Percentiles rank a stretch among this genome's conserved stretches.
Evolutionary conservation across 2,329 filamentous ascomycete species (phyloP).

Genomic region (Epichloe bromicola): DNA sequence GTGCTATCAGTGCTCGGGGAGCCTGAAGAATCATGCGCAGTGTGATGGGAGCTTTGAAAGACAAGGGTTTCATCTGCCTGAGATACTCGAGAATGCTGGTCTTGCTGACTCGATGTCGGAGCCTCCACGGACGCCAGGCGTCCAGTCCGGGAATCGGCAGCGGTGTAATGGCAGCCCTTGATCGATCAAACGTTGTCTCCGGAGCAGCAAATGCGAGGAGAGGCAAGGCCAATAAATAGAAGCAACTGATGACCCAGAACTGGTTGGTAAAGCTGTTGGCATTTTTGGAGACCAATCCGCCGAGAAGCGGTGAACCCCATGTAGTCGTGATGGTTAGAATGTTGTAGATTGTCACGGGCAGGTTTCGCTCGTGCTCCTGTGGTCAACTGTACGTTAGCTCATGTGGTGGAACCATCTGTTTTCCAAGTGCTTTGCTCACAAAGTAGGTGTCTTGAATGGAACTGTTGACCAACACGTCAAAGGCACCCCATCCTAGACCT

Average conservation of each 20-base stretch:
- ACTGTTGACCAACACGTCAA: conserved; percentile 38
- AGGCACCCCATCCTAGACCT: conserved; percentile 45
- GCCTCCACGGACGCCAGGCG: conserved; percentile 11
- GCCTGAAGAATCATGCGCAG: conserved; percentile 27
- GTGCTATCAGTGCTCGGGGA: conserved; percentile 34
- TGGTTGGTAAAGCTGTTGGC: conserved; percentile 30
- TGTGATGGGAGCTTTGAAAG: conserved; percentile 21
- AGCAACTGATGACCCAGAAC: conserved; percentile 37
- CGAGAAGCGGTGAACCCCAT: conserved; percentile 41
- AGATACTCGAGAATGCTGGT: conserved; percentile 25
- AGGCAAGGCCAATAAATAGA: conserved; percentile 33
- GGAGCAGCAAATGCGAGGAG: conserved; percentile 35
- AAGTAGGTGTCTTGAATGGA: conserved; percentile 46
- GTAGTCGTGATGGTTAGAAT: conserved; percentile 31
- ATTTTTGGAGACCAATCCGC: conserved; percentile 33
- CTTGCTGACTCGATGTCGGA: conserved; percentile 18
- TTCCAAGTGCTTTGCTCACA: conserved; percentile 22
- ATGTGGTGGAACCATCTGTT: neutral
- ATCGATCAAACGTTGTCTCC: conserved; percentile 39
- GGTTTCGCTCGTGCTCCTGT: conserved; percentile 37
- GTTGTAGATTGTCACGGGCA: conserved; percentile 32
- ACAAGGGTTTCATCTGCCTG: conserved; percentile 24
- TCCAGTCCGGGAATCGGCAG: conserved; percentile 9
- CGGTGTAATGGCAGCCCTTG: conserved; percentile 11
- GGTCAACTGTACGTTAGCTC: neutral